A percentile compares a stretch with the other conserved stretches of the same genome.
Evolutionary conservation across 495 filamentous ascomycete species (phyloP).

Genomic region (Hypoxylon intermedium): DNA sequence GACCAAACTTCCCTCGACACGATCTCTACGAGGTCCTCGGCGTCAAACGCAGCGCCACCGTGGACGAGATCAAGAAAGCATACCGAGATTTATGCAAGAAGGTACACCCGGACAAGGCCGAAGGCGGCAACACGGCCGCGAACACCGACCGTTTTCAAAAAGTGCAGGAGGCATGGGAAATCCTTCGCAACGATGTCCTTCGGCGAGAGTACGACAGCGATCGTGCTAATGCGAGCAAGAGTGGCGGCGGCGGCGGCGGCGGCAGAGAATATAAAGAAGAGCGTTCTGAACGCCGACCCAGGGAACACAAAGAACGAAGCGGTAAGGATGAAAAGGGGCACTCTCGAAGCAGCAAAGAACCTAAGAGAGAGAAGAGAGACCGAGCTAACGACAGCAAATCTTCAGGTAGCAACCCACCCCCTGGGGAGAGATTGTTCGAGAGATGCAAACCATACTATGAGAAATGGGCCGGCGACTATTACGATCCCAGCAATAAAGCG

Average conservation of each 20-base stretch:
- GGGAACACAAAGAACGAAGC: neutral
- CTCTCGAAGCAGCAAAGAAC: neutral
- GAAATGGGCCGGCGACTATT: constrained; percentile 2
- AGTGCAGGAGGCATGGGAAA: constrained; percentile 27
- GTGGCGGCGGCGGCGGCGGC: neutral
- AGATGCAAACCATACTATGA: constrained; percentile 16
- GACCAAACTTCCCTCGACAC: constrained; percentile 14
- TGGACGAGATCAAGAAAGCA: constrained; percentile 30
- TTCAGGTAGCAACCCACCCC: neutral
- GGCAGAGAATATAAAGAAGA: neutral
- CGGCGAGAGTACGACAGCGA: constrained; percentile 23
- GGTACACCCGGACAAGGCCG: constrained; percentile 29
- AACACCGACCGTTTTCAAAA: constrained; percentile 18
- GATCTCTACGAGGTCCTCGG: constrained; percentile 29
- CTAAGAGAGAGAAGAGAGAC: neutral
- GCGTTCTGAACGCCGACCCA: constrained; percentile 9
- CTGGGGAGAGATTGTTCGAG: constrained; percentile 7
- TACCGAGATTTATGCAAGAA: constrained; percentile 20
- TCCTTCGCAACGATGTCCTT: constrained; percentile 18
- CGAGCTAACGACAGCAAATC: neutral
- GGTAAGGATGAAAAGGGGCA: no score
- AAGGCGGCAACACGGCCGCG: constrained; percentile 22
- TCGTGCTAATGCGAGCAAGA: constrained; percentile 7
- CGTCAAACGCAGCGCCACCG: constrained; percentile 14
- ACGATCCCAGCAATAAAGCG: neutral